Base-by-base conservation (phyloP, 345 rosid species). In the Melaleuca alternifolia region DNA sequence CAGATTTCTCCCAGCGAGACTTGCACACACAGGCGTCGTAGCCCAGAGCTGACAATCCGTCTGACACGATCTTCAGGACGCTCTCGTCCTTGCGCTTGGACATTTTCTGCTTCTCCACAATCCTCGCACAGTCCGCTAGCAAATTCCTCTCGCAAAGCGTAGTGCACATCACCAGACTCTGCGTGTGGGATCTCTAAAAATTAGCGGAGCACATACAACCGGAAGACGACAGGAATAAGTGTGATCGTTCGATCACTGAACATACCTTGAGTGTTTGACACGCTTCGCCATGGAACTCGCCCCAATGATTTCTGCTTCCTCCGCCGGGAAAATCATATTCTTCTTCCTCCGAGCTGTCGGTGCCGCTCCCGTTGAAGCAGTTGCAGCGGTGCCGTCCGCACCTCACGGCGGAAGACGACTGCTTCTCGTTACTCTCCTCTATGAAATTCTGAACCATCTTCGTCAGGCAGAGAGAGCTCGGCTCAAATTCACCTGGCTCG, bases 1-100 rank as follows among this genome's bases (percentile, higher is more conserved):
- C 88, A 7, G 96, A 88, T 89, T 93, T 95, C 84, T 93, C 99
- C 99, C 99, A 97, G 61, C 93, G 95, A 89, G 98, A 94, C 89
- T 90, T 97, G 94, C 99, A 96, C 62, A 93, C 87, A 20, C 96
- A 92, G 37, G 98, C 93, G 65, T 96, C 95, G 81, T 96, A 94
- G 86, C 98, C 98, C 46, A 94, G 91, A 83, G 90, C 89, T 85
- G 88, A 51, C 79, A 97, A 88, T 33, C 90, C 96, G 84, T 93
- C 96, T 8, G 88, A 86, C 50, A 94, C 94, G 53, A 59, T 88
- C 87, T 90, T 93, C 92, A 93, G 88, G 93, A 89, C 90, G 75
- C 87, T 20, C 41, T 90, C 94, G 83, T 95, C 97, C 85, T 94
- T 94, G 3, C 88, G 88, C 90, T 92, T 97, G 50, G 89, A 88